Percentiles rank a stretch among this genome's conserved stretches.
Conservation (phyloP, 495 filamentous ascomycete genomes). For the Hyaloscypha hepaticicola region DNA sequence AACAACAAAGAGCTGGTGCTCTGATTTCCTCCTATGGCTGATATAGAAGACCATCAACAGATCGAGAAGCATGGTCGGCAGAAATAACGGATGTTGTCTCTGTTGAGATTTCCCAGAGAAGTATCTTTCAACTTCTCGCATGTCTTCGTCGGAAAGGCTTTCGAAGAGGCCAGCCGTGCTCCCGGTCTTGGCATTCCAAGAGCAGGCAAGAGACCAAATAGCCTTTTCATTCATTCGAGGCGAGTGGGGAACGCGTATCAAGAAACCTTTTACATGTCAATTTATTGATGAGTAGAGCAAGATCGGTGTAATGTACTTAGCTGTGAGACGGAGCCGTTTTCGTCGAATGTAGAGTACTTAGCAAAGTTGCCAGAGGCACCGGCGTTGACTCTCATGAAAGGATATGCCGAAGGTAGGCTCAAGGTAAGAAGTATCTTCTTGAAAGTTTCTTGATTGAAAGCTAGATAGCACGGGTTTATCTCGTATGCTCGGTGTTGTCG, state of each 20-base stretch:
- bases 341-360: not conserved
- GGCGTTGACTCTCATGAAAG: not conserved
- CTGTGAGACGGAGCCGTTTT: not conserved
- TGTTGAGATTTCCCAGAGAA: not conserved
- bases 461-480: constrained; percentile 5
- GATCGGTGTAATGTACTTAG: not conserved
- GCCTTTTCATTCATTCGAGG: constrained; percentile 4
- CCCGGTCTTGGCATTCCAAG: not conserved
- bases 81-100: not conserved
- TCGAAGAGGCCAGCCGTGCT: not conserved
- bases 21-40: not conserved
- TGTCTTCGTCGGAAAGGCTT: constrained; percentile 9
- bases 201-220: constrained; percentile 7
- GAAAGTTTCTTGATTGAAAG: not conserved
- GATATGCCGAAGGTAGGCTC: constrained; percentile 6
- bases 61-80: constrained; percentile 3
- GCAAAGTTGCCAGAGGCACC: constrained; percentile 1
- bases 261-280: not conserved
- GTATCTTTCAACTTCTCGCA: constrained; percentile 1
- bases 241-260: constrained; percentile 9
- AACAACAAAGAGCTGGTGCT: not conserved
- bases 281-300: not conserved
- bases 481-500: not conserved
- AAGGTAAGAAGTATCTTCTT: not conserved
- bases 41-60: constrained; percentile 5